Evolutionary conservation across 2,329 filamentous ascomycete genomes (phyloP).

Genomic region (Malbranchea cinnamomea): DNA sequence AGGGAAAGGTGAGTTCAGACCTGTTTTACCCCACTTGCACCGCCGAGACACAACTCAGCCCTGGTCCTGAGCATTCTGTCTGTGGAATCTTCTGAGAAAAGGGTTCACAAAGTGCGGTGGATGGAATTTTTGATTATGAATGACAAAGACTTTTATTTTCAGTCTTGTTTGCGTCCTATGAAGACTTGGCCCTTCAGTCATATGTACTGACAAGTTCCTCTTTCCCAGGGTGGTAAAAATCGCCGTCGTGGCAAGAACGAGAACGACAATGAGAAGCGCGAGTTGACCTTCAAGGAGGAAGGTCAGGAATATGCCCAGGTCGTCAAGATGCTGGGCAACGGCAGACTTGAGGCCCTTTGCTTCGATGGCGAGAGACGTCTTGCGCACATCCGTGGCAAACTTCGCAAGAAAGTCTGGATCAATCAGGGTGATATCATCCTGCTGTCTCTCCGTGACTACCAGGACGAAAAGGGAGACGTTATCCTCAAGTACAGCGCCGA

Average conservation of each 20-base stretch:
- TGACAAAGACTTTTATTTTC: no score
- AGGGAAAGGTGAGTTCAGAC: conserved; percentile 69
- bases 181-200: no score
- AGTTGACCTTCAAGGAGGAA: conserved; percentile 97
- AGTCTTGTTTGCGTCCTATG: no score
- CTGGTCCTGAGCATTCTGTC: no score
- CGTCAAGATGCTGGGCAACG: conserved; percentile 92
- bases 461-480: conserved; percentile 85
- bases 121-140: no score
- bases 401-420: conserved; percentile 99
- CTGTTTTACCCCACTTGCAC: conserved; percentile 12
- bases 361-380: conserved; percentile 86
- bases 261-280: conserved; percentile 98
- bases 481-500: conserved; percentile 94
- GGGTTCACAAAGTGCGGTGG: no score
- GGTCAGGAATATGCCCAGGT: conserved; percentile 86
- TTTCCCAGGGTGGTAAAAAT: conserved; percentile 80
- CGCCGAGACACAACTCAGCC: conserved; percentile 13
- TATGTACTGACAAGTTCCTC: no score
- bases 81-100: no score
- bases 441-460: conserved; percentile 76
- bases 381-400: conserved; percentile 82
- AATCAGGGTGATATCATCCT: conserved; percentile 95
- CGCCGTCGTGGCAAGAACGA: conserved; percentile 97
- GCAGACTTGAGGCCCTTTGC: conserved; percentile 80